These are phyloP conservation scores for Cyclotella cryptica DNA, from an alignment of 108 stramenopile species.

Conservation along the genomic window DNA sequence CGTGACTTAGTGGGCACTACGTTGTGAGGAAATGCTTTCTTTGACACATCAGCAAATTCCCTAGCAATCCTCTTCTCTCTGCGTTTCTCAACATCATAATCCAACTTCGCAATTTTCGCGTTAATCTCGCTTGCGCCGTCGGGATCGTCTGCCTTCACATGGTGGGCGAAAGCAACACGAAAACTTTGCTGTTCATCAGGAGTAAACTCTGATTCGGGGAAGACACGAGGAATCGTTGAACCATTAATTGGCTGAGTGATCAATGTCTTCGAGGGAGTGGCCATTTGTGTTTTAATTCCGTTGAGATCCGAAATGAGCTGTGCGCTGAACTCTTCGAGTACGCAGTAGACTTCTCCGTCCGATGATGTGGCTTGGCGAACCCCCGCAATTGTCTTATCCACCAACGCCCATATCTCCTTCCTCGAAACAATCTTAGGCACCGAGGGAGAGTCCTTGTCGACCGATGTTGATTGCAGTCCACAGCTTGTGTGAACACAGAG, in stretches of 20 bases:
- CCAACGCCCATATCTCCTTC: slow-evolving; percentile 12
- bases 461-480: background rate
- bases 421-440: slow-evolving; percentile 3
- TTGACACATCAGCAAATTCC: background rate
- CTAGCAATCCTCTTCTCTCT: slow-evolving; percentile 13
- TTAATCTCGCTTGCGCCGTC: slow-evolving; percentile 5
- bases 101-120: slow-evolving; percentile 19
- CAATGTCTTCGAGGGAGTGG: background rate
- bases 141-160: slow-evolving; percentile 15
- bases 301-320: slow-evolving; percentile 15
- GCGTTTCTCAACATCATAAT: slow-evolving; percentile 8
- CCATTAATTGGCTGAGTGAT: too few relatives aligned
- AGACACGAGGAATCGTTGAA: background rate
- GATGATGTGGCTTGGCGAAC: slow-evolving; percentile 18
- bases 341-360: slow-evolving; percentile 17
- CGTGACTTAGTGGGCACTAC: background rate
- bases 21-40: background rate
- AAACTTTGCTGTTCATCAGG: slow-evolving; percentile 27
- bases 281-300: background rate
- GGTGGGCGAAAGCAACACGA: slow-evolving; percentile 35
- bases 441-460: background rate
- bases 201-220: slow-evolving; percentile 13
- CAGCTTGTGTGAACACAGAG: slow-evolving; percentile 28
- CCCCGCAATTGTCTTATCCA: slow-evolving; percentile 26
- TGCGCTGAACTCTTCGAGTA: slow-evolving; percentile 36